Percentiles rank a stretch among this genome's conserved stretches.
Evolutionary conservation across 164 flowering plant species (phyloP).

Genomic region (Brasenia schreberi): DNA sequence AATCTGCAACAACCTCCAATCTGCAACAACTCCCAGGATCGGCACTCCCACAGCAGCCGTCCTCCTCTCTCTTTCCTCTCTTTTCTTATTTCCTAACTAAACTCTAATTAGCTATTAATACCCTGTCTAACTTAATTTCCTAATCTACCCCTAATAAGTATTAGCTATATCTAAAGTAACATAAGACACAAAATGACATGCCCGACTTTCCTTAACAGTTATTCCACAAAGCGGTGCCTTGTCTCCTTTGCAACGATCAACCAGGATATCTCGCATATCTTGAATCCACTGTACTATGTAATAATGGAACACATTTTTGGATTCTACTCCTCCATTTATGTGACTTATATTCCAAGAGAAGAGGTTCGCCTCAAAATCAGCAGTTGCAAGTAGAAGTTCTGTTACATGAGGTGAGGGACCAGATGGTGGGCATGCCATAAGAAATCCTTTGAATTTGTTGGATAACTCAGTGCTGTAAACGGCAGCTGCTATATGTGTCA

Average conservation of each 20-base stretch:
- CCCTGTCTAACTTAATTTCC: no score
- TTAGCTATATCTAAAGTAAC: no score
- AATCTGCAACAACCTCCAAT: no score
- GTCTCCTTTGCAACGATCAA: conserved; percentile 82
- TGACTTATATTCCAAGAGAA: conserved; percentile 67
- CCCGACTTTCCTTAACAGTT: no score
- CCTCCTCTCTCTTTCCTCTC: no score
- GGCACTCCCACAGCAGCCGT: no score
- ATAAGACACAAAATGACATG: no score
- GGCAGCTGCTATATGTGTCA: conserved; percentile 70
- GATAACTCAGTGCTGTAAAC: conserved; percentile 76
- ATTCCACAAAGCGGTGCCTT: conserved; percentile 80
- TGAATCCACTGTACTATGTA: conserved; percentile 82
- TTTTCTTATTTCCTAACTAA: no score
- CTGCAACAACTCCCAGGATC: no score
- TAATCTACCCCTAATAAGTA: no score
- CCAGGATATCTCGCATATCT: conserved; percentile 65
- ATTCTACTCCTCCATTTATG: conserved; percentile 63
- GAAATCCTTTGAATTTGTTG: conserved; percentile 53
- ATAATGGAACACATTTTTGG: conserved; percentile 49
- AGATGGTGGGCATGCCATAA: conserved; percentile 76
- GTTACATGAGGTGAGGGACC: conserved; percentile 69
- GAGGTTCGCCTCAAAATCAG: conserved; percentile 76
- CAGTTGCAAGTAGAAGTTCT: conserved; percentile 61
- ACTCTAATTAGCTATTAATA: no score